Conservation (phyloP, 2,329 filamentous ascomycete genomes). For the Sclerotinia sclerotiorum region DNA sequence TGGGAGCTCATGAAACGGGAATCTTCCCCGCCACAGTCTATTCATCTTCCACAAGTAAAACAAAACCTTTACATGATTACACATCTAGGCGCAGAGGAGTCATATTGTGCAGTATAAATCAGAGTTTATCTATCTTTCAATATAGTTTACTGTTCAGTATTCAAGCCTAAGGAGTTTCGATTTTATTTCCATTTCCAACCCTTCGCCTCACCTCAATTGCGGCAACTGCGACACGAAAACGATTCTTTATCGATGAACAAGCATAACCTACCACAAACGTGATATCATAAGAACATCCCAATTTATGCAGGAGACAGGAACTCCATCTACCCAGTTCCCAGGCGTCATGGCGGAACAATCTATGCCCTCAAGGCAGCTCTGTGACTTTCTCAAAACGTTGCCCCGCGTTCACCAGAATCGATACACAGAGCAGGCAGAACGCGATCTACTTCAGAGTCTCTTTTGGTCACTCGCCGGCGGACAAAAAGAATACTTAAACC, state of each 20-base stretch:
- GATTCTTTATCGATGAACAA: conserved; percentile 23
- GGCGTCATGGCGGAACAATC: conserved; percentile 22
- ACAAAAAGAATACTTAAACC: conserved; percentile 68
- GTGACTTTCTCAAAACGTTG: conserved; percentile 75
- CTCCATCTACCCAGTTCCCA: background rate
- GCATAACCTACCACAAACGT: background rate
- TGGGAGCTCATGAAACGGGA: conserved; percentile 19
- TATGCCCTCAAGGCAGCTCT: conserved; percentile 67
- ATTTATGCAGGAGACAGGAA: background rate
- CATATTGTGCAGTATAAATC: background rate
- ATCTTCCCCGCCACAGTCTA: background rate
- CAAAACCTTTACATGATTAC: background rate
- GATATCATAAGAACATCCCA: conserved; percentile 1
- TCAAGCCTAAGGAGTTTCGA: background rate
- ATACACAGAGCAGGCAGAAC: conserved; percentile 69
- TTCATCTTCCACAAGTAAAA: conserved; percentile 2
- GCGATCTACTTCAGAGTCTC: conserved; percentile 72
- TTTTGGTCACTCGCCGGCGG: conserved; percentile 85
- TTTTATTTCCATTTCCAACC: background rate
- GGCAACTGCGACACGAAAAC: conserved; percentile 21
- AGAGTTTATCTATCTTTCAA: background rate
- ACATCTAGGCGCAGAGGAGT: background rate
- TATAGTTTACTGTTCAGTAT: background rate
- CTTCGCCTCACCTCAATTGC: background rate
- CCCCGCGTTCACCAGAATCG: conserved; percentile 72